phyloP scores from a whole-genome alignment of 768 basidiomycete species.

The Leccinum ochraceum region DNA sequence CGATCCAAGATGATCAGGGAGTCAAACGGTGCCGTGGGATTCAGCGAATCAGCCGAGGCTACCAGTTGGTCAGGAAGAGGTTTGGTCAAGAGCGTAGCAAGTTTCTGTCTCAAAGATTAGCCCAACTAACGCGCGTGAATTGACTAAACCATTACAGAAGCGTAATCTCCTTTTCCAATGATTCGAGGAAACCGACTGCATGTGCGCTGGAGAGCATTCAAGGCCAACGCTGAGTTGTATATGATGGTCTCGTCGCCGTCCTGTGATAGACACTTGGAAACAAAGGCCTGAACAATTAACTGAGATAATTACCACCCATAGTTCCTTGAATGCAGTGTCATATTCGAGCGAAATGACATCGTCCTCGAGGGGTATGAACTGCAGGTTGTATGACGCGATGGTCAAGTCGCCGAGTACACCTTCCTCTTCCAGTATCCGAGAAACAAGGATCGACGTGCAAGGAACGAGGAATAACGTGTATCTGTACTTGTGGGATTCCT shows the following conservation, averaged over 20 bases:
- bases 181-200: conserved; percentile 93
- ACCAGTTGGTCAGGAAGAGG: conserved; percentile 48
- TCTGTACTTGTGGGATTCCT: conserved; percentile 72
- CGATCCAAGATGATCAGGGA: conserved; percentile 88
- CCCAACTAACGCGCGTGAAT: neutral
- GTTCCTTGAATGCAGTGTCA: conserved; percentile 81
- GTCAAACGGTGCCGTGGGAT: conserved; percentile 69
- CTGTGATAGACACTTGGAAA: conserved; percentile 39
- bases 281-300: neutral
- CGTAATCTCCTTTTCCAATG: conserved; percentile 89
- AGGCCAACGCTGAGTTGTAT: conserved; percentile 85
- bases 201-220: conserved; percentile 78
- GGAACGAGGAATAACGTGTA: conserved; percentile 91
- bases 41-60: conserved; percentile 41
- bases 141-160: conserved; percentile 50
- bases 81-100: conserved; percentile 69
- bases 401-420: conserved; percentile 98
- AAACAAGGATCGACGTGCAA: conserved; percentile 81
- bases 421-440: conserved; percentile 88
- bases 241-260: conserved; percentile 91
- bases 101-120: conserved; percentile 48
- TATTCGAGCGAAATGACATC: conserved; percentile 92
- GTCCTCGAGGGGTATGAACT: conserved; percentile 91
- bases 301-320: conserved; percentile 72
- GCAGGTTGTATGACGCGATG: conserved; percentile 84